These are phyloP conservation scores for Populus pruinosa DNA, from an alignment of 345 rosid genomes.

Conservation along the genomic window DNA sequence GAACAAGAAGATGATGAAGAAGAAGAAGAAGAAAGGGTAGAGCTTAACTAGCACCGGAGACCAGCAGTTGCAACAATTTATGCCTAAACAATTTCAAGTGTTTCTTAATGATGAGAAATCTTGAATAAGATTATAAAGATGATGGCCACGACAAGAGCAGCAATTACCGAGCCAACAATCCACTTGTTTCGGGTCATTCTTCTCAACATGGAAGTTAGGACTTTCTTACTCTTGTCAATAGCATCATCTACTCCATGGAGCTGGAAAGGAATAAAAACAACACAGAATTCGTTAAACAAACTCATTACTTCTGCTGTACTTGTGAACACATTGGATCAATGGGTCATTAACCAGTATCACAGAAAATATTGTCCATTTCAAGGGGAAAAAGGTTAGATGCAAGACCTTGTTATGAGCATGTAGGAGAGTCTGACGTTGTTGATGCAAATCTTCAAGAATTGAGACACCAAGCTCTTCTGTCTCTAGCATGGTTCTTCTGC, in stretches of 20 bases:
- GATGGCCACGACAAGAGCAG: conserved; percentile 29
- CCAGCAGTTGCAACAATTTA: not conserved
- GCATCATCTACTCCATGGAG: conserved; percentile 38
- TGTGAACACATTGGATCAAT: not conserved
- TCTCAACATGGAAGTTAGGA: conserved; percentile 27
- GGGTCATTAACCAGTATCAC: not conserved
- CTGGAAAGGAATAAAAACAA: conserved; percentile 5
- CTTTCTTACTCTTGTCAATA: conserved; percentile 37
- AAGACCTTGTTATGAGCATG: conserved; percentile 70
- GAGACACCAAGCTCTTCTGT: conserved; percentile 98
- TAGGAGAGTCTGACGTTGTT: conserved; percentile 83
- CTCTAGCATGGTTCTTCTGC: conserved; percentile 87
- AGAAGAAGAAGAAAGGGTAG: not conserved
- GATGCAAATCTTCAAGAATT: conserved; percentile 85
- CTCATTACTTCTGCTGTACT: not conserved
- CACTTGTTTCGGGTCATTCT: conserved; percentile 33
- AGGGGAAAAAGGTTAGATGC: not conserved
- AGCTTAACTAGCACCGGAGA: not conserved
- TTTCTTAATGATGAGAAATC: conserved; percentile 29
- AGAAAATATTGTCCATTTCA: not conserved
- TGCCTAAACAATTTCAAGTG: not conserved
- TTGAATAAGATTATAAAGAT: conserved; percentile 23
- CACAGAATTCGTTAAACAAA: not conserved
- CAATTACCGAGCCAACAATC: conserved; percentile 28
- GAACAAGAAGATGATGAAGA: not conserved